A percentile compares a stretch with the other conserved stretches of the same genome.
phyloP scores from a whole-genome alignment of 495 filamentous ascomycete genomes.

The Astrothelium subdiscretum region DNA sequence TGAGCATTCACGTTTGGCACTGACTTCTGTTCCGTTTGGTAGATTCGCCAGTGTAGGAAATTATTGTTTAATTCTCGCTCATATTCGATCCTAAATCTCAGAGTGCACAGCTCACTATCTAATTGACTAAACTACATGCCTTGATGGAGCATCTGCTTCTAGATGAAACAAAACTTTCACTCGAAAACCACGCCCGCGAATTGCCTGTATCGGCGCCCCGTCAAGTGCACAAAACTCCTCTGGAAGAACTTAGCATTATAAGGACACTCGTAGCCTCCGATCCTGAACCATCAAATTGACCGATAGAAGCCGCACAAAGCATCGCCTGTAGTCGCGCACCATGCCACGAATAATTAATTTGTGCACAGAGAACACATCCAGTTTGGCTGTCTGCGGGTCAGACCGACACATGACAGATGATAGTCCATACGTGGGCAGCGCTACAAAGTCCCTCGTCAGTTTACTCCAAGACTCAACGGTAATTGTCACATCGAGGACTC shows the following conservation, averaged over 20 bases:
- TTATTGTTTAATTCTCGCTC: no score
- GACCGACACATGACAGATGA: background rate
- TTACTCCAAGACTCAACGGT: background rate
- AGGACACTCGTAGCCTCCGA: no score
- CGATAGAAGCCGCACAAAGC: background rate
- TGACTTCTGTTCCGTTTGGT: no score
- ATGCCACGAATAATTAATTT: background rate
- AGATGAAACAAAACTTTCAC: background rate
- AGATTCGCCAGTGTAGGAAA: no score
- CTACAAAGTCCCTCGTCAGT: background rate
- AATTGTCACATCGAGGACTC: background rate
- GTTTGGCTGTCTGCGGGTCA: background rate
- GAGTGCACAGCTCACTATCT: no score
- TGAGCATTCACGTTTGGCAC: no score
- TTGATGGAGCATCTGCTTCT: background rate
- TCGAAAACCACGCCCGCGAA: background rate
- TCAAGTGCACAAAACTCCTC: no score
- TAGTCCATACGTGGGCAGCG: background rate
- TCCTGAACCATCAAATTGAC: background rate
- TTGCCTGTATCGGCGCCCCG: no score
- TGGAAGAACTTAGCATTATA: no score
- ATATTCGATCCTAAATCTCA: no score
- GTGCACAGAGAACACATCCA: background rate
- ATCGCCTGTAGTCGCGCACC: background rate
- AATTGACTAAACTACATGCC: no score